Conservation (phyloP, 2,329 filamentous ascomycete species). For the Ophiostoma piceae region DNA sequence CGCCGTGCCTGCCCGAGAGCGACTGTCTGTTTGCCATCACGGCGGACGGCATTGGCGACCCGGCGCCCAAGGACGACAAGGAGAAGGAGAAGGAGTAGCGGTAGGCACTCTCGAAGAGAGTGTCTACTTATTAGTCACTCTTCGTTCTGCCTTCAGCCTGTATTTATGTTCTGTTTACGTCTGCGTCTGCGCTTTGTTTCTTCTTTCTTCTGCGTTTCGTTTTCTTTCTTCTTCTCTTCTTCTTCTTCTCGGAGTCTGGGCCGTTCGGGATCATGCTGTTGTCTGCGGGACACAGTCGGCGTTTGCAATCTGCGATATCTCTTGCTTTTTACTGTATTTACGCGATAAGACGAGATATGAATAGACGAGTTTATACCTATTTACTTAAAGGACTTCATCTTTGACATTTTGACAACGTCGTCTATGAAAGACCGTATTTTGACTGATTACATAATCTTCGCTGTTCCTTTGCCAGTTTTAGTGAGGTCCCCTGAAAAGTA, state of each 20-base stretch:
- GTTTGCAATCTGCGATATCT: constrained; percentile 16
- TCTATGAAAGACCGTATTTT: not conserved
- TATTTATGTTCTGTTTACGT: not conserved
- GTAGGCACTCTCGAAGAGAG: not conserved
- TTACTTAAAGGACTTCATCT: too few species aligned
- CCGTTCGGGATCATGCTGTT: constrained; percentile 15
- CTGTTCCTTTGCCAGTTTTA: not conserved
- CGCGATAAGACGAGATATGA: constrained; percentile 16
- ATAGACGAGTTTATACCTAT: constrained; percentile 13
- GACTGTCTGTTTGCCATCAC: constrained; percentile 96
- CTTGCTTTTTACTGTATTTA: constrained; percentile 10
- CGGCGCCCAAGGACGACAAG: constrained; percentile 94
- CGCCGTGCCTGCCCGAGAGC: constrained; percentile 90
- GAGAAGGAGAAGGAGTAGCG: constrained; percentile 34
- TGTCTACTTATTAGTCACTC: not conserved
- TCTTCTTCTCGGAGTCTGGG: constrained; percentile 8
- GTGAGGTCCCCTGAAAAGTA: not conserved
- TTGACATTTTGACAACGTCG: not conserved
- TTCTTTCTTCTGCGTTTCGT: not conserved
- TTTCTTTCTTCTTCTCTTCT: not conserved
- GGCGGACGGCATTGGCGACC: constrained; percentile 94
- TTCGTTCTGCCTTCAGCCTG: not conserved
- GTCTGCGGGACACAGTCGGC: constrained; percentile 12
- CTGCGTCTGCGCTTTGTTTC: not conserved
- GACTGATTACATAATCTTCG: not conserved